phyloP scores from a whole-genome alignment of 139 green algal genomes.

The Chara braunii region DNA sequence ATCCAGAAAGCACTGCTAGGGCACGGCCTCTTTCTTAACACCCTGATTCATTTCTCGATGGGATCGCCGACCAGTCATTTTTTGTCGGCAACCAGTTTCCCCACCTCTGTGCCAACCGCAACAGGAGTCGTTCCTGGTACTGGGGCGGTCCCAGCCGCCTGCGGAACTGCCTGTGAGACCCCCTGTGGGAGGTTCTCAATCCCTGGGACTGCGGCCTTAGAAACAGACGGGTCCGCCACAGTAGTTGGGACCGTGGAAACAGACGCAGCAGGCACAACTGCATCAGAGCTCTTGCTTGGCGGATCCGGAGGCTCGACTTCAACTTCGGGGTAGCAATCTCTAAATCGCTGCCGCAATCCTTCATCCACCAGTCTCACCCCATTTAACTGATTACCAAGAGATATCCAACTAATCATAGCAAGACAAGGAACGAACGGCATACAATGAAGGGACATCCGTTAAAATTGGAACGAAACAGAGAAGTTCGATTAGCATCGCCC shows the following conservation, averaged over 20 bases:
- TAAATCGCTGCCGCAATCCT: conserved; percentile 20
- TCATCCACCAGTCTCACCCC: conserved; percentile 28
- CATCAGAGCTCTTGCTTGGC: not conserved
- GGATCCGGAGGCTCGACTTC: conserved; percentile 14
- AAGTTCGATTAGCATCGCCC: too few relatives aligned
- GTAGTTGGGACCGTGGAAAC: not conserved
- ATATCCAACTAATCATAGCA: conserved; percentile 52
- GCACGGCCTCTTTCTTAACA: too few relatives aligned
- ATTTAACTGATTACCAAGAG: conserved; percentile 70
- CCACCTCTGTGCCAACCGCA: too few relatives aligned
- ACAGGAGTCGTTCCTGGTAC: conserved; percentile 5
- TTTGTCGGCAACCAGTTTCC: too few relatives aligned
- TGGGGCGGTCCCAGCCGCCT: not conserved
- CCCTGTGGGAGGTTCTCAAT: not conserved
- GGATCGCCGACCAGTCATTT: too few relatives aligned
- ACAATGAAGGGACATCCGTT: not conserved
- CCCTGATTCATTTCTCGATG: too few relatives aligned
- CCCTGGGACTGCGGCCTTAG: not conserved
- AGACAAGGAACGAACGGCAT: not conserved
- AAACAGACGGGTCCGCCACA: not conserved
- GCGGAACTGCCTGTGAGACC: not conserved
- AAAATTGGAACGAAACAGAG: too few relatives aligned
- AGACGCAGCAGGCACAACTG: not conserved
- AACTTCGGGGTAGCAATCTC: conserved; percentile 22
- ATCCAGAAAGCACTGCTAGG: too few relatives aligned